phyloP scores from a whole-genome alignment of 2,329 filamentous ascomycete species.

The Aspergillus brasiliensis region DNA sequence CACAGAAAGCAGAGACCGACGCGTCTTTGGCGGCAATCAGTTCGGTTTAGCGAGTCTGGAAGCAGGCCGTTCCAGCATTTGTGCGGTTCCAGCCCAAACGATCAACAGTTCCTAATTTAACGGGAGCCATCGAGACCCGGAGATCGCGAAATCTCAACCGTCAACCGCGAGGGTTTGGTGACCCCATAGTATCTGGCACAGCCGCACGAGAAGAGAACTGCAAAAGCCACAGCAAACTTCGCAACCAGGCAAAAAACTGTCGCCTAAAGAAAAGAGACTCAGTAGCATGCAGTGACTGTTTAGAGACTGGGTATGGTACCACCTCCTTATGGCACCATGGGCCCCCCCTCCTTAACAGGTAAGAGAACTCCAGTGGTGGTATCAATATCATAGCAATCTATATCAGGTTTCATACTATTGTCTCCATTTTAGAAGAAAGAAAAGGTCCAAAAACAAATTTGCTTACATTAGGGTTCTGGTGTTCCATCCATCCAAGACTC shows the following conservation, averaged over 20 bases:
- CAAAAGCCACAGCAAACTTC: not conserved
- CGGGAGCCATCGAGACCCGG: slow-evolving; percentile 10
- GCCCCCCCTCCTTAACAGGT: not conserved
- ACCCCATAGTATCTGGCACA: not conserved
- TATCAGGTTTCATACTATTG: not conserved
- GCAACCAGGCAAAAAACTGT: not conserved
- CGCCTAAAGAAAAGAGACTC: not conserved
- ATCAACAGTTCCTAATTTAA: slow-evolving; percentile 22
- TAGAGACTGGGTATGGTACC: not conserved
- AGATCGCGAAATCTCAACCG: slow-evolving; percentile 10
- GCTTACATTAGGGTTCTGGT: not conserved
- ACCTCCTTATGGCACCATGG: not conserved
- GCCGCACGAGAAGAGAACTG: slow-evolving; percentile 8
- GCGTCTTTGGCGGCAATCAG: slow-evolving; percentile 17
- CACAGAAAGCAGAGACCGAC: slow-evolving; percentile 11
- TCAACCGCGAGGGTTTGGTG: not conserved
- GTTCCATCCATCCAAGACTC: not conserved
- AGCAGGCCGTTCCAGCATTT: slow-evolving; percentile 1
- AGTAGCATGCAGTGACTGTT: not conserved
- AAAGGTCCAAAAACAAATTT: not conserved
- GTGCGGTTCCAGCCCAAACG: slow-evolving; percentile 18
- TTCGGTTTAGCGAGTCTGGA: slow-evolving; percentile 11
- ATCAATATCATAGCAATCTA: too few relatives aligned
- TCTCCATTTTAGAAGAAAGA: not conserved
- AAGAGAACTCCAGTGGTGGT: not conserved